Evolutionary conservation across 2,329 filamentous ascomycete genomes (phyloP).

Genomic region (Ceratocystis diversiconidia): DNA sequence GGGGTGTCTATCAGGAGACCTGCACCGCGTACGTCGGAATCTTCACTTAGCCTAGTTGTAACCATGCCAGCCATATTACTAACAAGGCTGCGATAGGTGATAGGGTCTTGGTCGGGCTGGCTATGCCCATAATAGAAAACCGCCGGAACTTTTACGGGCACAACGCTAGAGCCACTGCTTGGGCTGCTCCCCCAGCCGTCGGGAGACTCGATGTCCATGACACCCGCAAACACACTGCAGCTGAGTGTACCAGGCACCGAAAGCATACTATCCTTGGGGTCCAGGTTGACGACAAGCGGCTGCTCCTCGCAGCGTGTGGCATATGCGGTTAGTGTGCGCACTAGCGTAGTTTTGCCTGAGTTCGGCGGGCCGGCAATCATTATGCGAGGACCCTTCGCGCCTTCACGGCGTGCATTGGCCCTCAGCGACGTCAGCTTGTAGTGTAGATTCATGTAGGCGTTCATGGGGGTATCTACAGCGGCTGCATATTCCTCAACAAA

Average conservation of each 20-base stretch:
- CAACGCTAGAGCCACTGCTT: conserved; percentile 73
- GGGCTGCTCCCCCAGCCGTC: conserved; percentile 83
- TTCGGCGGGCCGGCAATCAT: conserved; percentile 66
- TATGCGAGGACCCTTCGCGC: conserved; percentile 57
- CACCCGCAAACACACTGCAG: conserved; percentile 70
- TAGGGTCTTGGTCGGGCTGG: conserved; percentile 56
- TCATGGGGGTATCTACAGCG: conserved; percentile 67
- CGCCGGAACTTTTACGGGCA: conserved; percentile 82
- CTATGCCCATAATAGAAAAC: conserved; percentile 76
- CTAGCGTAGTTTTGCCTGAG: conserved; percentile 70
- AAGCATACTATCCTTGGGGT: conserved; percentile 67
- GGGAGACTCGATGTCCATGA: conserved; percentile 67
- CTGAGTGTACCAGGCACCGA: conserved; percentile 69
- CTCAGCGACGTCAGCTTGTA: conserved; percentile 68
- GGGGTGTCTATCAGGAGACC: conserved; percentile 81
- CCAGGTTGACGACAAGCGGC: conserved; percentile 71
- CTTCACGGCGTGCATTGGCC: conserved; percentile 38
- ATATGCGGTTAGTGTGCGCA: conserved; percentile 65
- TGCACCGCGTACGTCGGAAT: conserved; percentile 52
- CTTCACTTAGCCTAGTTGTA: conserved; percentile 62
- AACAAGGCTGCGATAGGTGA: conserved; percentile 58
- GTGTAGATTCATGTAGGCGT: conserved; percentile 72
- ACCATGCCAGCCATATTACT: conserved; percentile 67
- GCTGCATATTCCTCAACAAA: conserved; percentile 47
- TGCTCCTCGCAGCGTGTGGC: conserved; percentile 59